A percentile compares a stretch with the other conserved stretches of the same genome.
phyloP scores from a whole-genome alignment of 2,329 filamentous ascomycete genomes.

The Cryphonectria naterciae region DNA sequence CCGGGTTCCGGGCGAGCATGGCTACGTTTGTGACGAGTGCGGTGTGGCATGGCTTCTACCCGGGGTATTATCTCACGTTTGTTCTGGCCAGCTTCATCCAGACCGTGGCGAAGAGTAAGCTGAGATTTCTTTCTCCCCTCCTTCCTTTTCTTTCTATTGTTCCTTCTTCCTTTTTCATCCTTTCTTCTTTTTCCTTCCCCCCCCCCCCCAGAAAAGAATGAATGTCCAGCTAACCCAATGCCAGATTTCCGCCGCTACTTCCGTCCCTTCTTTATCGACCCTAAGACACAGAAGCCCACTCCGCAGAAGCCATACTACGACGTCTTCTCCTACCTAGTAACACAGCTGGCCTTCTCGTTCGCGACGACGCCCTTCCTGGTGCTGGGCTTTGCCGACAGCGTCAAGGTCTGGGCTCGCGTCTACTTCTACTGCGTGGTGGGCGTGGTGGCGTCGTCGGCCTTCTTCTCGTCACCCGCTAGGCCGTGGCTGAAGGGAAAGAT shows the following conservation, averaged over 20 bases:
- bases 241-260: constrained; percentile 86
- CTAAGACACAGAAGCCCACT: constrained; percentile 70
- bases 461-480: constrained; percentile 83
- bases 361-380: constrained; percentile 83
- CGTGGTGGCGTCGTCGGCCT: constrained; percentile 65
- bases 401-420: constrained; percentile 79
- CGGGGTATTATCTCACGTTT: constrained; percentile 93
- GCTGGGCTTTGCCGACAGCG: constrained; percentile 70
- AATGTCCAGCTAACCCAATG: constrained; percentile 27
- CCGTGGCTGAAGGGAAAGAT: constrained; percentile 58
- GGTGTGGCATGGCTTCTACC: constrained; percentile 98
- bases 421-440: constrained; percentile 85
- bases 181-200: not conserved
- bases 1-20: constrained; percentile 91
- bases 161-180: too few relatives aligned
- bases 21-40: constrained; percentile 94
- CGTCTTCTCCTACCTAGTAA: constrained; percentile 71
- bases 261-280: constrained; percentile 89
- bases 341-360: constrained; percentile 84
- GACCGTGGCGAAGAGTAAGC: constrained; percentile 89
- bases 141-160: not conserved
- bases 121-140: not conserved
- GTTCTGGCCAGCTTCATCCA: constrained; percentile 89
- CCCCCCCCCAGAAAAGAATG: constrained; percentile 13
- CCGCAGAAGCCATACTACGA: constrained; percentile 87